These are phyloP conservation scores for Trichomonas tenax DNA, from an alignment of 208 protist species.

Conservation along the genomic window DNA sequence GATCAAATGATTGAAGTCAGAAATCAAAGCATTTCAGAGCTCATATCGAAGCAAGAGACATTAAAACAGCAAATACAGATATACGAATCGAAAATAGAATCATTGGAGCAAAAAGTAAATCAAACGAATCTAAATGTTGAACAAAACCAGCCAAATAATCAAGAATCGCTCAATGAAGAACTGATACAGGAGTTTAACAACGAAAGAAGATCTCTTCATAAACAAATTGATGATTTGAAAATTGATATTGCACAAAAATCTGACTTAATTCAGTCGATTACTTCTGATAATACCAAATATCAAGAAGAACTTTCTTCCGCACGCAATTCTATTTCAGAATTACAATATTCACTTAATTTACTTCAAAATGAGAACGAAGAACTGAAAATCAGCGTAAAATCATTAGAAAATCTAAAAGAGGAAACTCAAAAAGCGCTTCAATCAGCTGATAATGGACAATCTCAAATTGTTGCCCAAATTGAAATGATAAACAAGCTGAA, in stretches of 20 bases:
- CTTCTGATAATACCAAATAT: neutral
- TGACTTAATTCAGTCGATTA: neutral
- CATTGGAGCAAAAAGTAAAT: neutral
- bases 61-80: neutral
- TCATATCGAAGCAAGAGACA: neutral
- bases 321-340: neutral
- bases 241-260: neutral
- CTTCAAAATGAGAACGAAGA: neutral
- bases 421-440: neutral
- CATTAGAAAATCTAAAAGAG: neutral
- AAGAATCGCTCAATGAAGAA: neutral
- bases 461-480: neutral
- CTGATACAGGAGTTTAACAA: neutral
- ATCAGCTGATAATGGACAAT: neutral
- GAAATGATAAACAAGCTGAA: neutral
- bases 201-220: neutral
- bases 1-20: neutral
- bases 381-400: neutral
- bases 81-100: neutral
- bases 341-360: neutral
- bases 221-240: neutral
- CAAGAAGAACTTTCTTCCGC: neutral
- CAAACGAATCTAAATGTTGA: neutral
- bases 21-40: neutral
- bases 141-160: neutral